Evolutionary conservation across 768 basidiomycete genomes (phyloP), one percentile per base, ranked within the genome.

Genomic region (Lactifluus pinguis): DNA sequence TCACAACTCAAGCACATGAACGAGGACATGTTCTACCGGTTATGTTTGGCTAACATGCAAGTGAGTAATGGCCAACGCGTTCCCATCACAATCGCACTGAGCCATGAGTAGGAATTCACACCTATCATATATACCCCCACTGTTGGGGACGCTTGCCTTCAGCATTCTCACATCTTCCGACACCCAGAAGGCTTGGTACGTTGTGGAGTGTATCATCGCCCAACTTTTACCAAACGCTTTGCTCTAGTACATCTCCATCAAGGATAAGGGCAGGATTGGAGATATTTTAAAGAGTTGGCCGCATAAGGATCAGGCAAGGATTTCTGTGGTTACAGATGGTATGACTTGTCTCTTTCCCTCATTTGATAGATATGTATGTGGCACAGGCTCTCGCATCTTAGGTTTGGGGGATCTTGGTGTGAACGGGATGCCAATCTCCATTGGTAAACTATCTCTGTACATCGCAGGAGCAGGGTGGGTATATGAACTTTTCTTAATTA

Each of bases 71-170:
- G 17, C 62, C 34, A 44, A 39, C n/a, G 55, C 54, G 36, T 32
- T 44, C 41, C 53, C 64, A 21, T 50, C 44, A 38, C 10, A 19
- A 47, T 47, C 21, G 14, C 38, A 49, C 19, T 53, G 41, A 30
- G 38, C 21, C 45, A 30, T 11, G 19, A 14, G 5, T 65, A 80
- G 77, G 82, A 81, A 69, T 73, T 83, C 56, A 80, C 79, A 13
- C 92, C 93, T 14, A 79, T 94, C 47, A 91, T 95, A 57, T 95
- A 95, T 71, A 95, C 93, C 0, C 93, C 93, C 0, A 92, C 89
- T 14, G 92, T 95, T 32, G 93, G 93, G 29, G 91, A 95, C 67
- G 93, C 92, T 3, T 94, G 92, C 69, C 70, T 90, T 65, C 86
- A 90, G 68, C 93, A 83, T 75, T 88, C 86, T 21, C 83, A 86